Conservation (phyloP, 73 alveolate genomes). For the Diophrys appendiculata region DNA sequence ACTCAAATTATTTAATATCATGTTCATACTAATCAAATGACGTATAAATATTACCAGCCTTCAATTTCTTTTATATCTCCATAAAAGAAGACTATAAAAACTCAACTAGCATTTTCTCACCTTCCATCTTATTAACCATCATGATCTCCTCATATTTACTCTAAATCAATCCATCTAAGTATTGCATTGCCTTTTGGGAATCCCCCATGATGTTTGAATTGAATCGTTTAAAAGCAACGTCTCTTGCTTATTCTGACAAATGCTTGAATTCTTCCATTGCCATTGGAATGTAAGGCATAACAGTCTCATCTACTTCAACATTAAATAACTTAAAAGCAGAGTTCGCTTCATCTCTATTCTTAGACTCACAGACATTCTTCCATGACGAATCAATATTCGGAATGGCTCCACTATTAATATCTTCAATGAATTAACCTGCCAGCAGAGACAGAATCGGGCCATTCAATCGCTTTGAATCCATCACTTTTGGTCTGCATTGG, state of each 20-base stretch:
- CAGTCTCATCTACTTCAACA: not conserved
- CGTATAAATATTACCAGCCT: slow-evolving; percentile 64
- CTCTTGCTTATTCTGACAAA: slow-evolving; percentile 78
- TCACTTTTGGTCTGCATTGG: slow-evolving; percentile 53
- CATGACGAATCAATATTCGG: slow-evolving; percentile 80
- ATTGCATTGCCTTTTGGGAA: slow-evolving; percentile 50
- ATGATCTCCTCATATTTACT: slow-evolving; percentile 58
- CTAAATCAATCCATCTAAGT: slow-evolving; percentile 34
- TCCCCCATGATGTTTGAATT: slow-evolving; percentile 73
- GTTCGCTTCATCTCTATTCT: not conserved
- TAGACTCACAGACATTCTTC: slow-evolving; percentile 63
- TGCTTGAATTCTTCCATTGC: slow-evolving; percentile 67
- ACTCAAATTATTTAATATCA: slow-evolving; percentile 73
- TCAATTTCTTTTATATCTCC: slow-evolving; percentile 73
- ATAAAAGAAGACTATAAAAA: slow-evolving; percentile 67
- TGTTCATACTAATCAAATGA: slow-evolving; percentile 70
- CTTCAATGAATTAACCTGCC: slow-evolving; percentile 20
- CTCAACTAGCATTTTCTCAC: slow-evolving; percentile 51
- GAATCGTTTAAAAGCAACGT: slow-evolving; percentile 85
- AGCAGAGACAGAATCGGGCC: slow-evolving; percentile 41
- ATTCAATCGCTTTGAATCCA: slow-evolving; percentile 48
- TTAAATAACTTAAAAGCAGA: not conserved
- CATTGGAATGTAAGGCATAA: slow-evolving; percentile 43
- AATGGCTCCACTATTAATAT: slow-evolving; percentile 70
- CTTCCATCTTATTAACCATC: slow-evolving; percentile 76